Base-by-base conservation (phyloP, 768 basidiomycete species). In the Auricularia sp. region DNA sequence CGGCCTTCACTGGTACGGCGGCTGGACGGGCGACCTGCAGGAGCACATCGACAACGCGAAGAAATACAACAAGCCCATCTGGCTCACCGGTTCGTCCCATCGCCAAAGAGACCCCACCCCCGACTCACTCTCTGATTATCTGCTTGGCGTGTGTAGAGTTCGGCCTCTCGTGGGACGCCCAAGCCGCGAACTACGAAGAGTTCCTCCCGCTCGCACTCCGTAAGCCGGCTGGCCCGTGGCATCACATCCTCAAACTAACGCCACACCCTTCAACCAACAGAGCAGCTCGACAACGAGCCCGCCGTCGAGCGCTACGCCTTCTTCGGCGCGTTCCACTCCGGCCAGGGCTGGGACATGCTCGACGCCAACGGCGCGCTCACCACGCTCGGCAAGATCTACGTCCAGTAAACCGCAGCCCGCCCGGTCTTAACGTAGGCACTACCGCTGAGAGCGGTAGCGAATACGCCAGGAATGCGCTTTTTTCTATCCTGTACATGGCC, bases 291-390 rank as follows among this genome's bases (percentile, higher is more conserved):
- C 29, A 45, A 13, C 58, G 62, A 63, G 62, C 63, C 65, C 36
- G 62, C 62, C 18, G 16, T 66, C 34, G 63, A 33, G n/a, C 39
- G 63, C 63, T 66, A 66, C 44, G 65, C 65, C 2, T 66, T 59
- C 65, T 66, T 66, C 37, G 65, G 65, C n/a, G 65, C 65, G 16
- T 66, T 66, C 65, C 44, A 66, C 58, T 63, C 62, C 33, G 54
- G 36, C 39, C 54, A 44, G n/a, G 63, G 62, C 47, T 59, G 59
- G 64, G 64, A 65, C 64, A 65, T 65, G 64, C 64, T 65, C 64
- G 18, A 45, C 64, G 42, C 64, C 6, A 36, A 47, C 44, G 64
- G 64, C 45, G 36, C 54, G n/a, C 59, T 65, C 36, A 65, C 64
- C 36, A 47, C 13, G 11, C 54, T 65, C 64, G 64, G 64, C 42